Conservation (phyloP, 345 rosid genomes). For the Eutrema yunnanense region DNA sequence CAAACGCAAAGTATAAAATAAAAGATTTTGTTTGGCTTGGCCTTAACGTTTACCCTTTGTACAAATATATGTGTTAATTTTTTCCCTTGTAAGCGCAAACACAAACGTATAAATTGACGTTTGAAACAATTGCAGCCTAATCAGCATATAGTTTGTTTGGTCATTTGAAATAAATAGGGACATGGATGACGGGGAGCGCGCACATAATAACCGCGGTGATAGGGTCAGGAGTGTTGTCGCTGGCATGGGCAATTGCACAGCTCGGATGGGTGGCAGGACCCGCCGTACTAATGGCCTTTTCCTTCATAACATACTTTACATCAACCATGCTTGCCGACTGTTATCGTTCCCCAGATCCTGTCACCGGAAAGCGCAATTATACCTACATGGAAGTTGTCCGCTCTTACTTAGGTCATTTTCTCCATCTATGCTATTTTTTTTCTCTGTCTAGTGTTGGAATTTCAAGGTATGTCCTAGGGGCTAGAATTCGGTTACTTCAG, state of each 20-base stretch:
- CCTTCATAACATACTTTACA: conserved; percentile 71
- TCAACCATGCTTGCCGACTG: conserved; percentile 73
- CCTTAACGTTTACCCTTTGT: neutral
- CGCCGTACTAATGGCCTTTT: conserved; percentile 55
- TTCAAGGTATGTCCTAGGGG: neutral
- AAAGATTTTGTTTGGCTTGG: neutral
- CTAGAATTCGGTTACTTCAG: no score
- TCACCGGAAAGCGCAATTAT: conserved; percentile 69
- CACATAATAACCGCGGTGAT: conserved; percentile 94
- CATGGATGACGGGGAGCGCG: conserved; percentile 75
- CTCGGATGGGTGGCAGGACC: conserved; percentile 89
- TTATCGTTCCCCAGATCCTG: conserved; percentile 68
- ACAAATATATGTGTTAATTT: neutral
- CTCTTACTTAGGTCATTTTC: conserved; percentile 51
- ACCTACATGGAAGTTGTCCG: conserved; percentile 86
- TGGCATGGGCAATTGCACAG: conserved; percentile 90
- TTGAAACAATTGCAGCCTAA: neutral
- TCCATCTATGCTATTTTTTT: neutral
- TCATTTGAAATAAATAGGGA: conserved; percentile 39
- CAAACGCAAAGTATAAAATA: neutral
- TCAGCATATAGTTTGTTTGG: neutral
- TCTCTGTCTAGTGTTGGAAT: neutral
- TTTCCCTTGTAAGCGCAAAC: neutral
- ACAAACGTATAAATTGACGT: neutral
- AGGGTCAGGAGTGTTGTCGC: conserved; percentile 78